A percentile compares a stretch with the other conserved stretches of the same genome.
These are phyloP conservation scores for Darksidea phi DNA, from an alignment of 495 filamentous ascomycete genomes.

Conservation along the genomic window DNA sequence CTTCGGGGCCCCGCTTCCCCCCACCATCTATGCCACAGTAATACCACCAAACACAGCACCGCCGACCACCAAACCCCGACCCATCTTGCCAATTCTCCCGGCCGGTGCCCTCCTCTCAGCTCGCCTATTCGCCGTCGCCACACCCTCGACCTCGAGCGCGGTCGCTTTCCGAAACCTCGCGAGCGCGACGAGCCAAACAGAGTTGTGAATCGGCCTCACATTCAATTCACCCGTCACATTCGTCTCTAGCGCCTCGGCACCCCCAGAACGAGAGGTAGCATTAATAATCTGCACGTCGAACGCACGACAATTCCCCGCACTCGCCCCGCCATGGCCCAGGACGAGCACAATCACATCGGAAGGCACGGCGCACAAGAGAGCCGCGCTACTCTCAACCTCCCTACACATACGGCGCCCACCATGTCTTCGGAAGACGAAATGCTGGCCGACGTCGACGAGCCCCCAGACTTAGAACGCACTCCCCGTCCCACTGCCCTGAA, in stretches of 20 bases:
- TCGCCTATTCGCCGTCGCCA: not conserved
- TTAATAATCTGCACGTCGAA: not conserved
- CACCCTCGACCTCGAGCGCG: not conserved
- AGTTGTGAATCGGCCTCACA: not conserved
- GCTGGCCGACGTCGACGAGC: slow-evolving; percentile 38
- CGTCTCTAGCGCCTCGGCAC: not conserved
- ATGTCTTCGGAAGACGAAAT: slow-evolving; percentile 31
- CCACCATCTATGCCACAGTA: not conserved
- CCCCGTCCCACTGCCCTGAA: slow-evolving; percentile 30
- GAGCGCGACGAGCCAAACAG: not conserved
- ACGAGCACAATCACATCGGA: slow-evolving; percentile 22
- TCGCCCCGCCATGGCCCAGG: slow-evolving; percentile 20
- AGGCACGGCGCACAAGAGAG: slow-evolving; percentile 13
- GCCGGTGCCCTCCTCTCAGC: not conserved
- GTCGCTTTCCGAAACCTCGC: not conserved
- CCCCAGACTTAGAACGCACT: slow-evolving; percentile 34
- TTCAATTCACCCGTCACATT: not conserved
- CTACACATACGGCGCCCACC: slow-evolving; percentile 15
- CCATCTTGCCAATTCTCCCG: not conserved
- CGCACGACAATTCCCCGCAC: not conserved
- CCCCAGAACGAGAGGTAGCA: not conserved
- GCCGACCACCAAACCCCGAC: not conserved
- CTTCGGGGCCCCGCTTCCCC: slow-evolving; percentile 39
- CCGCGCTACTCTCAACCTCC: slow-evolving; percentile 18
- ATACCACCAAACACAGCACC: not conserved